Evolutionary conservation across 2,329 filamentous ascomycete species (phyloP).

Genomic region (Alternaria sp.): DNA sequence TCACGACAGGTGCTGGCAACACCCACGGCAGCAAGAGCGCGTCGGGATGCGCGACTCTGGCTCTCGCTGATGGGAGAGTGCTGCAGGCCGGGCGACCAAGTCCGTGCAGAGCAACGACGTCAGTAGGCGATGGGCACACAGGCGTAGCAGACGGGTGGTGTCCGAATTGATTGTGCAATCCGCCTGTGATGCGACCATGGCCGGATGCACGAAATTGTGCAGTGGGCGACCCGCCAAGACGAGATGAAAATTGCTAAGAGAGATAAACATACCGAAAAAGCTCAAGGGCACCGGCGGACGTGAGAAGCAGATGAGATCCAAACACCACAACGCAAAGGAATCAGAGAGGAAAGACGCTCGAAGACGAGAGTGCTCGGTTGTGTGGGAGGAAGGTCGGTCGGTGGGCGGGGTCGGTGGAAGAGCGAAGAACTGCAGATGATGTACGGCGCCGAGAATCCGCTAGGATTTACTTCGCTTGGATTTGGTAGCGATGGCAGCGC

Average conservation of each 20-base stretch:
- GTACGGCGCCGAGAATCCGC: conserved; percentile 30
- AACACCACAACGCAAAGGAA: conserved; percentile 49
- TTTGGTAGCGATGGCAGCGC: conserved; percentile 31
- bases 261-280: conserved; percentile 32
- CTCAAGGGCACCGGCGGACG: conserved; percentile 33
- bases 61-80: conserved; percentile 2
- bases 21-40: conserved; percentile 5
- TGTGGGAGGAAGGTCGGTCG: conserved; percentile 34
- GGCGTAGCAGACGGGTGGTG: not conserved
- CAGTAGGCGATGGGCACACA: conserved; percentile 24
- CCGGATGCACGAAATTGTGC: conserved; percentile 11
- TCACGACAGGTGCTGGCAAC: conserved; percentile 20
- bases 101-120: conserved; percentile 34
- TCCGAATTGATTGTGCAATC: conserved; percentile 13
- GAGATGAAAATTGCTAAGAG: conserved; percentile 37
- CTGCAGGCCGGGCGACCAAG: conserved; percentile 6
- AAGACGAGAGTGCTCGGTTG: conserved; percentile 14
- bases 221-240: conserved; percentile 30
- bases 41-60: conserved; percentile 8
- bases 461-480: conserved; percentile 30
- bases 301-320: conserved; percentile 34
- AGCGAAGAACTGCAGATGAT: conserved; percentile 31
- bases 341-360: conserved; percentile 29
- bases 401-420: conserved; percentile 25
- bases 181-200: conserved; percentile 16